Conservation (phyloP, 202 grass and related monocot genomes). For the Schoenoplectus tabernaemontani region DNA sequence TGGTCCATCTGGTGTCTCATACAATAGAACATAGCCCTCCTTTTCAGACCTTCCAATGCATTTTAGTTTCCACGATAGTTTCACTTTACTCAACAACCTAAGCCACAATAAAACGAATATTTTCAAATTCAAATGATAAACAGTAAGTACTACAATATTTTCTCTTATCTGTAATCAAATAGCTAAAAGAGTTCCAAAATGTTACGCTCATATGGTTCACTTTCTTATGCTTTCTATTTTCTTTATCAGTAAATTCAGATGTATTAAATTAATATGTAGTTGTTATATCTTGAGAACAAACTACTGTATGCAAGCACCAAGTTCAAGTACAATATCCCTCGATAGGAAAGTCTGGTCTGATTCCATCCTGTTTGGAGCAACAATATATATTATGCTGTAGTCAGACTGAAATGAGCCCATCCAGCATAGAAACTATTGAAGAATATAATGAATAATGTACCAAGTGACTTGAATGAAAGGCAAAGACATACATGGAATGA, state of each 20-base stretch:
- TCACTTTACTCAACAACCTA: conserved; percentile 82
- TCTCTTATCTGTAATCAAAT: background rate
- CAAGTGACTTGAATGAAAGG: background rate
- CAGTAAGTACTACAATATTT: background rate
- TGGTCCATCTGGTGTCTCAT: conserved; percentile 74
- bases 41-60: conserved; percentile 61
- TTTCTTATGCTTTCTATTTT: background rate
- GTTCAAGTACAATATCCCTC: too few species aligned
- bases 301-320: background rate
- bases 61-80: conserved; percentile 83
- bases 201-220: background rate
- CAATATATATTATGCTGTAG: background rate
- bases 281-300: background rate
- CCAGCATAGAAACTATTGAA: background rate
- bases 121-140: background rate
- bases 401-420: background rate
- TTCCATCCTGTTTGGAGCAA: background rate
- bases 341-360: background rate
- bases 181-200: background rate
- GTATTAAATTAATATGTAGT: background rate
- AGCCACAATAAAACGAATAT: background rate
- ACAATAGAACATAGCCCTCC: conserved; percentile 60
- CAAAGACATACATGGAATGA: conserved; percentile 53
- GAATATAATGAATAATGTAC: background rate
- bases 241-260: background rate